Evolutionary conservation across 139 green algal species (phyloP), one percentile per base, ranked within the genome.

Genomic region (Chlamydomonas sp.): DNA sequence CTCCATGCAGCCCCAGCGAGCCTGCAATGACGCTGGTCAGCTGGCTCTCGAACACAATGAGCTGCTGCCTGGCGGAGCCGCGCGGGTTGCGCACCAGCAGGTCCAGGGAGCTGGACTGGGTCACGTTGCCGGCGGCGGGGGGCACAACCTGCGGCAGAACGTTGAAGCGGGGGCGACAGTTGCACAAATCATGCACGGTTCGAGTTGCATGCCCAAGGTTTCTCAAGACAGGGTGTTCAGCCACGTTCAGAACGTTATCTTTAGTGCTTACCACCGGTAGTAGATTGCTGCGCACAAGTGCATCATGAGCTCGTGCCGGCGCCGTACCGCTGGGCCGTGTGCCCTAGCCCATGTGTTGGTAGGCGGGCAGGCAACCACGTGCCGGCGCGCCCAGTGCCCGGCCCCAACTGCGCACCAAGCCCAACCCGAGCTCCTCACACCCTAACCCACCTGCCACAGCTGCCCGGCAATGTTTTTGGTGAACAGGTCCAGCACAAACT

Each of bases 121-220:
- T 87, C 17, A 87, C 69, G 73, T 87, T 87, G 83, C 75, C 66
- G 73, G 83, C 5, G 2, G 73, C n/a, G 12, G 83, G 83, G 74
- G 80, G 80, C 3, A 60, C 75, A 31, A 87, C 83, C 83, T 80
- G 83, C 60, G 58, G 58, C 8, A 2, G 57, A 2, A 3, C 76
- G 58, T 18, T 3, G 31, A 78, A 5, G 73, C 6, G 61, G 73
- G 73, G 73, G 6, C 31, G 31, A 49, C 31, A 49, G 31, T 49
- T 49, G 31, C 31, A 49, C 31, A 49, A 49, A 49, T 49, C 31
- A 49, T 49, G 31, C 31, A 49, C 31, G 31, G 31, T 49, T 49
- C 31, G 31, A 49, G 31, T 49, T 49, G 31, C 31, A 49, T 49
- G 31, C 31, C 31, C 31, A 49, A 49, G 31, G 31, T 49, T 49